Evolutionary conservation across 495 filamentous ascomycete species (phyloP).

Genomic region (Xylaria sp.): DNA sequence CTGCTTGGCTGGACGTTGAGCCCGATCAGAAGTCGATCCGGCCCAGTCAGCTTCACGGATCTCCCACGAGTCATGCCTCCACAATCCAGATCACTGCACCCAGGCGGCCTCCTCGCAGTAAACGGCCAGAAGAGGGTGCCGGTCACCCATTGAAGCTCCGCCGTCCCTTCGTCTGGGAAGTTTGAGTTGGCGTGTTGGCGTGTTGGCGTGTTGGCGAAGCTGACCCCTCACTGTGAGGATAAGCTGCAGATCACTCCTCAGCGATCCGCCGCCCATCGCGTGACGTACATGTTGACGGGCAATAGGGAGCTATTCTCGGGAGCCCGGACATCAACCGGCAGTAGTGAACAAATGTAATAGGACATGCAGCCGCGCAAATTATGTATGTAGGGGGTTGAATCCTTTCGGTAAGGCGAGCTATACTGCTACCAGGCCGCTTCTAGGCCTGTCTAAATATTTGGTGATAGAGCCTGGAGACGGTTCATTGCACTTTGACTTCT

Average conservation of each 20-base stretch:
- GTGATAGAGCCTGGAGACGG: not conserved
- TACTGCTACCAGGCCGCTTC: not conserved
- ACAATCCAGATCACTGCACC: not conserved
- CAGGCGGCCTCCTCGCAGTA: not conserved
- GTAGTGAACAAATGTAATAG: not conserved
- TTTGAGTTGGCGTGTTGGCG: not conserved
- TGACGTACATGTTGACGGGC: not conserved
- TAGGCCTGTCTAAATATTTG: not conserved
- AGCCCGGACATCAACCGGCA: not conserved
- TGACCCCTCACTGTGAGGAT: not conserved
- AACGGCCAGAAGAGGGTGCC: not conserved
- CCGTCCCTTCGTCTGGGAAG: not conserved
- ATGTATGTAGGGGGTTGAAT: not conserved
- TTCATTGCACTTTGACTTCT: not conserved
- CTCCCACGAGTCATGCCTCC: slow-evolving; percentile 1
- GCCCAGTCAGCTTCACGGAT: not conserved
- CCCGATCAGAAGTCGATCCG: not conserved
- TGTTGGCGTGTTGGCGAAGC: not conserved
- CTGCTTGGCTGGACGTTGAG: not conserved
- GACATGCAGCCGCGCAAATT: not conserved
- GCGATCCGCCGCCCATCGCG: not conserved
- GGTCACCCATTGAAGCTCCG: not conserved
- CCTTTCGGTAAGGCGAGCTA: not conserved
- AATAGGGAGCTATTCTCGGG: not conserved
- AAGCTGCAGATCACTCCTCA: slow-evolving; percentile 2